Base-by-base conservation (phyloP, 768 basidiomycete species). In the Cubamyces sp. region DNA sequence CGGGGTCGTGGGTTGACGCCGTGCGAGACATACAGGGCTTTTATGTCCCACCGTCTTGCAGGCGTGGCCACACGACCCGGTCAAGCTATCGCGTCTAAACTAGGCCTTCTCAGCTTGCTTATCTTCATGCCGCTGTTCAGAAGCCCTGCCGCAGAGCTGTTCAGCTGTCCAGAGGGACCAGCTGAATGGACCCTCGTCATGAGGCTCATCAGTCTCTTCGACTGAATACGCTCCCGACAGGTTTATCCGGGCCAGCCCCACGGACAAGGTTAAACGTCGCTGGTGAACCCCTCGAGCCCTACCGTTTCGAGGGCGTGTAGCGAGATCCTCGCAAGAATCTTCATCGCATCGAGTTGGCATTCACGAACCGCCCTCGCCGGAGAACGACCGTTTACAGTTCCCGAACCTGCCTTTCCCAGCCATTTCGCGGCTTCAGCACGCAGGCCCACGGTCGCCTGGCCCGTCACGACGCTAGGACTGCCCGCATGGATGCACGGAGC, bases 241-340 rank as follows among this genome's bases (percentile, higher is more conserved):
- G 68, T 71, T 71, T 71, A 62, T 62, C 70, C 70, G 70, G 42
- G 48, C 59, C 63, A 47, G 57, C 23, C 57, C 47, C 51, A 64
- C 41, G 53, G 58, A 52, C 55, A 62, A 66, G 68, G 68, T 64
- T 68, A 68, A 69, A 69, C 62, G 47, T 69, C 68, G 70, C 70
- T 41, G 40, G 6, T 37, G 64, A 64, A 68, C 46, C 57, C 59
- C 68, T 59, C 54, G 45, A 56, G 43, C 16, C 41, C 18, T 54
- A 19, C 60, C 66, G 39, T 59, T 56, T 50, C 23, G 51, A 43
- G 43, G 49, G 37, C 30, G 45, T 47, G 50, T 58, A 57, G 70
- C 70, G 70, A 69, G 67, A 64, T 69, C 62, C 49, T 59, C n/a
- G 66, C 68, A 68, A 69, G 64, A 65, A 67, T 68, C 62, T 58